Base-by-base conservation (phyloP, 108 stramenopile genomes). In the Ochromonas danica region DNA sequence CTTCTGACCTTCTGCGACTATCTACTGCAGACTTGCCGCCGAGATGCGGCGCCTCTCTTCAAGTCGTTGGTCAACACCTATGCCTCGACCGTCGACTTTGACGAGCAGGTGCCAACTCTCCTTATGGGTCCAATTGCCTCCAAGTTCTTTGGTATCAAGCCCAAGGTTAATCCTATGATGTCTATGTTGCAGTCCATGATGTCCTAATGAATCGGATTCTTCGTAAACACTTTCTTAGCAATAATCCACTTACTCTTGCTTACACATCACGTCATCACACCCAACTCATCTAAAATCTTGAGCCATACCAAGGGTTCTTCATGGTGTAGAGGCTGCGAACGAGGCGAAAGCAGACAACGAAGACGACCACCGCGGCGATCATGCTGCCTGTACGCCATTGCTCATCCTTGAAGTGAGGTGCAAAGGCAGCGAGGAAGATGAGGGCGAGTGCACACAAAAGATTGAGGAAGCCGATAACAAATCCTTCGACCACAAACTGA, bases 401-500 rank as follows among this genome's bases (percentile, higher is more conserved):
- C 6, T 28, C 33, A 36, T 67, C 63, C 25, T 67, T 67, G 25
- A 67, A 35, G 6, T 67, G 3, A 28, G 63, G 63, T 36, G 35
- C 27, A 10, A 67, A 22, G 3, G 35, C 31, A 6, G 63, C 63
- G 22, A 65, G 2, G 39, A 30, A 22, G 1, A 61, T 79, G 27
- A 57, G 51, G 0, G 78, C 78, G 3, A 62, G 1, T 25, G 78
- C 41, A 63, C 62, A 62, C 3, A 1, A 3, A 3, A 79, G 22
- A 61, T 79, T 79, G 1, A 79, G 39, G 35, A 61, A 57, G 2
- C 78, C 78, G 30, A 79, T 57, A n/a, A 79, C 62, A 63, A 79
- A 79, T 40, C 78, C 78, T 63, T 79, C 78, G 30, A 63, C 78
- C 31, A 79, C 78, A 63, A 79, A 79, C 39, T 79, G 78, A 31